phyloP scores from a whole-genome alignment of 345 rosid species.

The Rhizophora mangle region DNA sequence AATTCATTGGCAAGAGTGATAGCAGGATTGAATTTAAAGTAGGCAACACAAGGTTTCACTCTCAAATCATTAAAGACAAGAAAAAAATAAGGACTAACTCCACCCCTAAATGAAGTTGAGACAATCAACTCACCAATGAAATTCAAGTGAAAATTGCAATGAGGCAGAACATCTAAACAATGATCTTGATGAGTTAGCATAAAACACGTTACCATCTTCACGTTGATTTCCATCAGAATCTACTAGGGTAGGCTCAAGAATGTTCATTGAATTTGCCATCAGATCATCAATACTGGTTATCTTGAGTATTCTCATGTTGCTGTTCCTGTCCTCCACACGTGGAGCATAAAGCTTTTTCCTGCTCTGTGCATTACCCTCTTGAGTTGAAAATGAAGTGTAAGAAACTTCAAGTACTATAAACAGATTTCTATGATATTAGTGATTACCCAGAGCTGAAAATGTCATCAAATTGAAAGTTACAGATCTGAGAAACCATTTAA shows the following conservation, averaged over 20 bases:
- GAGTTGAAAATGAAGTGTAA: slow-evolving; percentile 13
- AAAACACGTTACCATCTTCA: slow-evolving; percentile 23
- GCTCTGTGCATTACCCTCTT: slow-evolving; percentile 8
- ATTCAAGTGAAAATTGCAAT: too few species aligned
- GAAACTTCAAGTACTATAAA: background rate
- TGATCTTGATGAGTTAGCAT: background rate
- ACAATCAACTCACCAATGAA: too few species aligned
- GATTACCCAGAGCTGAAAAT: background rate
- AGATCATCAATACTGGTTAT: slow-evolving; percentile 25
- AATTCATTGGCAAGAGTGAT: background rate
- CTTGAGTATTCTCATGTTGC: slow-evolving; percentile 35
- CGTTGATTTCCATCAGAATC: slow-evolving; percentile 27
- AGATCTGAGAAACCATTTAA: background rate
- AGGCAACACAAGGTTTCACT: background rate
- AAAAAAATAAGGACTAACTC: too few species aligned
- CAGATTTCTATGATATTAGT: background rate
- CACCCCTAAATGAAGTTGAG: background rate
- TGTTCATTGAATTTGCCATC: slow-evolving; percentile 20
- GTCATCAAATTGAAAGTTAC: background rate
- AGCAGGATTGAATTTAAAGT: background rate
- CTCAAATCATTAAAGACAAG: background rate
- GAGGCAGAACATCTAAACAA: too few species aligned
- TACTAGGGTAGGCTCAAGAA: slow-evolving; percentile 24
- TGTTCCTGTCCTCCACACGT: slow-evolving; percentile 30
- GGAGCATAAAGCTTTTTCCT: slow-evolving; percentile 32